Base-by-base conservation (phyloP, 2,329 filamentous ascomycete species). In the Xylariaceae sp. region DNA sequence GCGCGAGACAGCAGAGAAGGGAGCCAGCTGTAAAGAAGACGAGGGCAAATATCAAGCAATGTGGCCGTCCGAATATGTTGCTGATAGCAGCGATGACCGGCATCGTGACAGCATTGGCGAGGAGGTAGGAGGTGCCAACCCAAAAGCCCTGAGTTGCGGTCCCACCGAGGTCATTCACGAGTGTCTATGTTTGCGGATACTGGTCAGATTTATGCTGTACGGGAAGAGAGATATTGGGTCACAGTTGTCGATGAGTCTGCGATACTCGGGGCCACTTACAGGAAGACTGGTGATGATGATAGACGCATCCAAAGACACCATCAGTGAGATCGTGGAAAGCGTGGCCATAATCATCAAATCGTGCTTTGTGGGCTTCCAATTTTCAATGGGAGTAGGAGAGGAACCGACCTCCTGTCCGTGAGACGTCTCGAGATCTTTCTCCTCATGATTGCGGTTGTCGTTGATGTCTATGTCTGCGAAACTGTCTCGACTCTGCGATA, bases 21-120 rank as follows among this genome's bases (percentile, higher is more conserved):
- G 66, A 73, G 11, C 70, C 72, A 16, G 59, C 30, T 1, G 62
- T 63, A 50, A 78, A 77, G 48, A 72, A 47, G 2, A 48, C 24
- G 11, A 66, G 47, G n/a, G 63, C 49, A 34, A 61, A 55, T 18
- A 59, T 59, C n/a, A 67, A 45, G 22, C 59, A 57, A 30, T 57
- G 51, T 9, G 63, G 61, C 3, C 64, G 56, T 19, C 64, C 63
- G 28, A 64, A 56, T 48, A 69, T 47, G 40, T 61, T 52, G 60
- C 58, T 54, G 41, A 67, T 42, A 33, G 64, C 56, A 44, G 55
- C 57, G 17, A 61, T 47, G 31, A 45, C 38, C 9, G 53, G 53
- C 53, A 56, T 58, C 11, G 55, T 50, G 24, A 58, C 53, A 1
- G 56, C 55, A 33, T 57, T 59, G 19, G 56, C 56, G 12, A 59